These are phyloP conservation scores for Apodospora peruviana DNA, from an alignment of 495 filamentous ascomycete genomes.

Conservation along the genomic window DNA sequence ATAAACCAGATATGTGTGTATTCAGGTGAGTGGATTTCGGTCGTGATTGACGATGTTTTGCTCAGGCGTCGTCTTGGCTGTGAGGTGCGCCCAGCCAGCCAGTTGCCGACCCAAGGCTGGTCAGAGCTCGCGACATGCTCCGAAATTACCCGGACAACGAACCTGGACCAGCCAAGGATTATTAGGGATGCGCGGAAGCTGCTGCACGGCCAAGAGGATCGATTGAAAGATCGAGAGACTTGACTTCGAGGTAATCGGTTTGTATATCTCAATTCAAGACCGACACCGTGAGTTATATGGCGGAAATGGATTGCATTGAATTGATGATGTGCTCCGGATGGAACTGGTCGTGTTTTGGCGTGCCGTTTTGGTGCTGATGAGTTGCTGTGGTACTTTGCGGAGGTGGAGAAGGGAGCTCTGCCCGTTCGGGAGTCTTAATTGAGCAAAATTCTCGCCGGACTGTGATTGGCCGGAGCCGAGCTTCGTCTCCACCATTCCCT, in stretches of 20 bases:
- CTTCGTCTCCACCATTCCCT: constrained; percentile 8
- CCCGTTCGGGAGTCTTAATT: background rate
- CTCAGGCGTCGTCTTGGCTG: too few species aligned
- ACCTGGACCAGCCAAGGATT: background rate
- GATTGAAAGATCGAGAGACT: background rate
- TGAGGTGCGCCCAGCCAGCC: too few species aligned
- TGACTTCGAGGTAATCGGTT: too few species aligned
- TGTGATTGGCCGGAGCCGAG: constrained; percentile 12
- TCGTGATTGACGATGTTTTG: too few species aligned
- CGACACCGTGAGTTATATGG: too few species aligned
- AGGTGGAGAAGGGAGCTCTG: background rate
- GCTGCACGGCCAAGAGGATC: background rate
- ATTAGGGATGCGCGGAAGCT: background rate
- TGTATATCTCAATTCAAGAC: too few species aligned
- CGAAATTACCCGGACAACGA: constrained; percentile 20
- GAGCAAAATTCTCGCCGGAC: constrained; percentile 21
- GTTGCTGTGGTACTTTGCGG: too few species aligned
- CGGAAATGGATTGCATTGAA: too few species aligned
- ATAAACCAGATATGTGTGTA: too few species aligned
- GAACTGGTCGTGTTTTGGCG: background rate
- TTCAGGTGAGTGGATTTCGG: too few species aligned
- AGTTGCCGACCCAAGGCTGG: constrained; percentile 89
- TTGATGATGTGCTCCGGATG: too few species aligned
- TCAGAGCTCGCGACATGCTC: constrained; percentile 41
- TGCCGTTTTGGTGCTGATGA: background rate